Evolutionary conservation across 306 rosid species (phyloP).

Genomic region (Rosa rugosa): DNA sequence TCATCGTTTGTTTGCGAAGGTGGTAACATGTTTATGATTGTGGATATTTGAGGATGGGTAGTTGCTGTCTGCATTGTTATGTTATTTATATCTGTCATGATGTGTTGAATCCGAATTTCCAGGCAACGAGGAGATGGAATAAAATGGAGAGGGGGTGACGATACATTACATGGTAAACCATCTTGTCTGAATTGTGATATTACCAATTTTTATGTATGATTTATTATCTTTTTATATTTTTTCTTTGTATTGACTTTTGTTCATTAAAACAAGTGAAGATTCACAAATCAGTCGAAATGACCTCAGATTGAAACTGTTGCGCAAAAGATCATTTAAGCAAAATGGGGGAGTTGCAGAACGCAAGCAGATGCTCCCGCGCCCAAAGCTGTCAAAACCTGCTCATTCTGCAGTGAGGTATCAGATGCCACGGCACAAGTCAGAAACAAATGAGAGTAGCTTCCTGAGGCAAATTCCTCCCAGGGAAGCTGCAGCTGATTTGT

Average conservation of each 20-base stretch:
- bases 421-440: conserved; percentile 30
- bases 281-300: conserved; percentile 43
- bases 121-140: conserved; percentile 49
- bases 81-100: conserved; percentile 3
- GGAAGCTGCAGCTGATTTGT: conserved; percentile 38
- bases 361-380: conserved; percentile 26
- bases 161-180: conserved; percentile 36
- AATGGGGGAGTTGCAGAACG: conserved; percentile 26
- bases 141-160: conserved; percentile 19
- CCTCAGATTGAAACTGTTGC: conserved; percentile 56
- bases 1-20: not conserved
- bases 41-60: not conserved
- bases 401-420: conserved; percentile 31
- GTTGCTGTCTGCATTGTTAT: not conserved
- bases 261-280: conserved; percentile 31
- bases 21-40: not conserved
- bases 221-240: not conserved
- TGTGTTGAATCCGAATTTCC: conserved; percentile 22
- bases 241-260: conserved; percentile 21
- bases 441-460: conserved; percentile 25
- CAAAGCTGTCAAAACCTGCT: conserved; percentile 25
- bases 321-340: conserved; percentile 41
- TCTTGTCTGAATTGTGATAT: not conserved
- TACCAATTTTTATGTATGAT: not conserved
- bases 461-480: conserved; percentile 22